phyloP scores from a whole-genome alignment of 305 asterid species.

The Rubia peregrina region DNA sequence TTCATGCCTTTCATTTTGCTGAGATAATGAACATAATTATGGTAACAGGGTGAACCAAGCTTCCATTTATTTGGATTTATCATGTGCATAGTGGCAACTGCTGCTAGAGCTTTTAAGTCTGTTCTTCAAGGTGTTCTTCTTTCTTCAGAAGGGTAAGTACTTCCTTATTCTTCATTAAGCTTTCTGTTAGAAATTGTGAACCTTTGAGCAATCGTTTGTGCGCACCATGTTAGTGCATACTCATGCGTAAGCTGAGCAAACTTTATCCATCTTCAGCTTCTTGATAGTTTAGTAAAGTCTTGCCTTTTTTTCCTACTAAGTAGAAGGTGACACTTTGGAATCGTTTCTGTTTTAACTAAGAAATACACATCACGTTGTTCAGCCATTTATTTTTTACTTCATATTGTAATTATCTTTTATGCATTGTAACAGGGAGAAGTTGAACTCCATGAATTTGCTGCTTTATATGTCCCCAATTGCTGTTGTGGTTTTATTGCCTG shows the following conservation, averaged over 20 bases:
- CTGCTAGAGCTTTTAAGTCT: slow-evolving; percentile 93
- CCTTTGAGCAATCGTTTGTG: not conserved
- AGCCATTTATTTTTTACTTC: not conserved
- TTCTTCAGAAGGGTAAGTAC: slow-evolving; percentile 71
- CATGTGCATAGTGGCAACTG: slow-evolving; percentile 90
- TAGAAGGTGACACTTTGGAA: not conserved
- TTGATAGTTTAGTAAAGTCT: not conserved
- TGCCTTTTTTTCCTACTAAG: not conserved
- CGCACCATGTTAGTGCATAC: not conserved
- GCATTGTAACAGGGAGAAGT: slow-evolving; percentile 60
- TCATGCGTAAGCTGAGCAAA: not conserved
- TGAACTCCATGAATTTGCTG: slow-evolving; percentile 97
- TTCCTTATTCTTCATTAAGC: not conserved
- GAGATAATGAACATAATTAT: slow-evolving; percentile 10
- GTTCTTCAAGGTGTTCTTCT: slow-evolving; percentile 94
- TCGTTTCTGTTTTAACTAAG: slow-evolving; percentile 1
- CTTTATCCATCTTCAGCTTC: not conserved
- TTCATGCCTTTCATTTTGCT: not conserved
- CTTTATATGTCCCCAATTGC: slow-evolving; percentile 99
- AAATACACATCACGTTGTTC: not conserved
- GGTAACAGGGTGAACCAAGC: slow-evolving; percentile 86
- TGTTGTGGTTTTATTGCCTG: slow-evolving; percentile 69
- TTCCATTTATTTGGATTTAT: slow-evolving; percentile 86
- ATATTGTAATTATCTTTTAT: not conserved
- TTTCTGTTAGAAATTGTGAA: not conserved